Base-by-base conservation (phyloP, 352 stramenopile genomes). In the Phytophthora macrochlamydospora region DNA sequence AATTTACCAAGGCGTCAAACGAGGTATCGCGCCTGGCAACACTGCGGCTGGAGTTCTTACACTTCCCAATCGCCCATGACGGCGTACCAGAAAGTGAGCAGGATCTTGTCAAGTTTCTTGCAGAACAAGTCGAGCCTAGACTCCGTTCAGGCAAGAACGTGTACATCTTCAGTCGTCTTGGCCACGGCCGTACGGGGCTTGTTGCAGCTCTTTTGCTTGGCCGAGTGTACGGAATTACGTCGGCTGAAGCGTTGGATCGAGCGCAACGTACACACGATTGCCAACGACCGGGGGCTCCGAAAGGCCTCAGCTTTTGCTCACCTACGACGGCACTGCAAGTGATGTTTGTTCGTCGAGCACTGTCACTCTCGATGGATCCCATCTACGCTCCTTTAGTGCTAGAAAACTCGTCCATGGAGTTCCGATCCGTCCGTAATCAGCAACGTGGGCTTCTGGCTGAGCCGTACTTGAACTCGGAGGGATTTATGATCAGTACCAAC, bases 81-180 rank as follows among this genome's bases (percentile, higher is more conserved):
- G 62, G 69, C 5, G 65, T 80, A 1, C 72, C 72, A 48, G 60
- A 69, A 46, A 73, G 49, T 6, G 55, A 66, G 0, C 12, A 72
- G 7, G 32, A 62, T 11, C 18, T 90, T 6, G 52, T 78, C 7
- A 4, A 30, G 11, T 76, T 89, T 18, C 48, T 89, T 14, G 11
- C 69, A 4, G 7, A 69, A 11, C 51, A 69, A 24, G 51, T 93
- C 8, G 87, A 95, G 56, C 56, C 70, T 6, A 67, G 71, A 3
- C 59, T 95, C 24, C 84, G 85, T 31, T 58, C 44, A 0, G 67
- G 74, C 6, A 73, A 88, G 49, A 87, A 79, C 50, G n/a, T 95
- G 11, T 94, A 90, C 57, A 55, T 92, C 2, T 95, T 95, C 65
- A 93, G 85, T 63, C 71, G 69, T 42, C 65, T 85, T 7, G 85